Percentiles rank a stretch among this genome's conserved stretches.
Evolutionary conservation across 768 basidiomycete species (phyloP).

Genomic region (Sutorius australiensis): DNA sequence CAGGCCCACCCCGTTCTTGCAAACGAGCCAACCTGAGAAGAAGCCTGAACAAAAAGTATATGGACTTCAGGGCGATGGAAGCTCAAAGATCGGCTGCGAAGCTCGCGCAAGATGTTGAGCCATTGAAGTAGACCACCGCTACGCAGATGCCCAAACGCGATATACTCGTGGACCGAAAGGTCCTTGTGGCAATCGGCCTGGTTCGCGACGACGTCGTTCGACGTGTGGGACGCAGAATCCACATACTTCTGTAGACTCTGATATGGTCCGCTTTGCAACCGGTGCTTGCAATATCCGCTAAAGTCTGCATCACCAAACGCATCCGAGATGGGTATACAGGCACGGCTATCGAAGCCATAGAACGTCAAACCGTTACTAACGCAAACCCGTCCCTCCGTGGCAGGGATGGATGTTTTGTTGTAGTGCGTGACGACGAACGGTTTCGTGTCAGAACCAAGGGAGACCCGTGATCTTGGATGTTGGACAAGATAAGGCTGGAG

Average conservation of each 20-base stretch:
- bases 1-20: slow-evolving; percentile 25
- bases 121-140: too few relatives aligned
- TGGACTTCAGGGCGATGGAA: too few relatives aligned
- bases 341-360: slow-evolving; percentile 28
- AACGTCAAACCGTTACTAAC: slow-evolving; percentile 35
- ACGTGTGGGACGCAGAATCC: slow-evolving; percentile 32
- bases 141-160: too few relatives aligned
- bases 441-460: slow-evolving; percentile 18
- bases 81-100: too few relatives aligned
- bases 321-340: slow-evolving; percentile 11
- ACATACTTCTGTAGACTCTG: slow-evolving; percentile 35
- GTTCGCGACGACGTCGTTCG: slow-evolving; percentile 41
- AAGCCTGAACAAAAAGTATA: too few relatives aligned
- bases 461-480: too few relatives aligned
- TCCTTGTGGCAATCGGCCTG: slow-evolving; percentile 39
- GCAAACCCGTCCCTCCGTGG: slow-evolving; percentile 13
- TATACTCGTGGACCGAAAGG: too few relatives aligned
- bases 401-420: slow-evolving; percentile 10
- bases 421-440: slow-evolving; percentile 20
- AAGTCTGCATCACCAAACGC: slow-evolving; percentile 16
- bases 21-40: background rate
- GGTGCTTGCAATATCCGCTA: slow-evolving; percentile 28
- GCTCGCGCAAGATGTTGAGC: too few relatives aligned
- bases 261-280: slow-evolving; percentile 34
- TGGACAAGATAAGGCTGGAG: too few relatives aligned